Evolutionary conservation across 2,329 filamentous ascomycete species (phyloP).

Genomic region (Corniculantispora saksenae): DNA sequence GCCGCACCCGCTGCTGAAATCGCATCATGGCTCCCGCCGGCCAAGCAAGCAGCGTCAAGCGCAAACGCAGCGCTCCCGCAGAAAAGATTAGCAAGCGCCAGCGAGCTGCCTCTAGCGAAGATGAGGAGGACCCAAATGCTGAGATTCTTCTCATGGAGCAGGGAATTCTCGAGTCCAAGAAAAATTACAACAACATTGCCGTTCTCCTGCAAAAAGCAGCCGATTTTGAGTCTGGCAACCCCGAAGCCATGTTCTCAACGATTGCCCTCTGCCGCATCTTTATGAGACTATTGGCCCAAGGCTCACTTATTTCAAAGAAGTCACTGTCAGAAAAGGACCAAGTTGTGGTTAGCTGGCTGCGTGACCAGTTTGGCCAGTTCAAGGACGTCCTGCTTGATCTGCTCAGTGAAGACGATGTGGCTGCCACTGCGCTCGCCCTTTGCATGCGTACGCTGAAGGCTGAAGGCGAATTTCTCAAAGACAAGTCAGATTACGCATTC

Average conservation of each 20-base stretch:
- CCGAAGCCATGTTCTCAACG: slow-evolving; percentile 65
- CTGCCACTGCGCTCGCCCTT: slow-evolving; percentile 72
- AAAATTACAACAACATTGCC: slow-evolving; percentile 89
- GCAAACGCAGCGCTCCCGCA: slow-evolving; percentile 49
- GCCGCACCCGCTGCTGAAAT: neutral
- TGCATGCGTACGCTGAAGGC: slow-evolving; percentile 84
- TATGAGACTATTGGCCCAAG: slow-evolving; percentile 74
- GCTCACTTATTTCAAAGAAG: slow-evolving; percentile 66
- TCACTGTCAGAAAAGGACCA: slow-evolving; percentile 70
- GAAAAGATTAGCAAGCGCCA: slow-evolving; percentile 51
- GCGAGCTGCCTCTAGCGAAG: slow-evolving; percentile 47
- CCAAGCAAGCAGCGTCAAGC: slow-evolving; percentile 44
- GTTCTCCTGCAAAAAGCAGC: slow-evolving; percentile 62
- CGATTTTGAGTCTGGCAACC: slow-evolving; percentile 48
- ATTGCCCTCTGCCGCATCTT: slow-evolving; percentile 87
- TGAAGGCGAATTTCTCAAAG: slow-evolving; percentile 65
- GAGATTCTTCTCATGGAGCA: slow-evolving; percentile 75
- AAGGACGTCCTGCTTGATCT: slow-evolving; percentile 62
- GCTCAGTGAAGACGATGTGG: slow-evolving; percentile 62
- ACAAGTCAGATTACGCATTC: slow-evolving; percentile 67
- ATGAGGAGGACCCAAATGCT: slow-evolving; percentile 57
- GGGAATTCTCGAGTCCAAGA: slow-evolving; percentile 80
- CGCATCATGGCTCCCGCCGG: slow-evolving; percentile 30
- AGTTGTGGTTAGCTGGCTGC: slow-evolving; percentile 77
- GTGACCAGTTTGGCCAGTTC: slow-evolving; percentile 72